Percentiles rank a stretch among this genome's conserved stretches.
These are phyloP conservation scores for Arabidopsis arenosa DNA, from an alignment of 345 rosid species.

Conservation along the genomic window DNA sequence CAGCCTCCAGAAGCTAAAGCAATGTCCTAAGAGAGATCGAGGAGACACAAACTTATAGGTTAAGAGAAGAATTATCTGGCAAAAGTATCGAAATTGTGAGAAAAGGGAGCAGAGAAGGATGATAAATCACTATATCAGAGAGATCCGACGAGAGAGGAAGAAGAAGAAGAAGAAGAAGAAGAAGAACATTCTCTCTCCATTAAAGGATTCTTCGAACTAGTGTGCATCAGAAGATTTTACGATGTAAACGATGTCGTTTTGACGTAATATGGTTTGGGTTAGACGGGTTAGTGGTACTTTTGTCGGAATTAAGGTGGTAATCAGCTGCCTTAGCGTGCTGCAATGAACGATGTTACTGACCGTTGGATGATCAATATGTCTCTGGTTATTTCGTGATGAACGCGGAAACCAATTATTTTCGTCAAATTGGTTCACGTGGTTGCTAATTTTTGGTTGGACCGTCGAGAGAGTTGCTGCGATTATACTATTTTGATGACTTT, in stretches of 20 bases:
- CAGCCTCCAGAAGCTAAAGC: constrained; percentile 14
- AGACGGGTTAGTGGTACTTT: neutral
- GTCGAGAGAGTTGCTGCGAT: neutral
- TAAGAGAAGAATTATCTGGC: neutral
- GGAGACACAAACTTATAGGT: neutral
- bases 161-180: constrained; percentile 26
- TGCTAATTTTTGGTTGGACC: constrained; percentile 38
- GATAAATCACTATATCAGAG: constrained; percentile 4
- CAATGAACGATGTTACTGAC: neutral
- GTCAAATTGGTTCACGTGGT: constrained; percentile 43
- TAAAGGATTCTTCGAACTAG: constrained; percentile 9
- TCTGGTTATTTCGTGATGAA: neutral
- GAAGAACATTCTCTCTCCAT: constrained; percentile 30
- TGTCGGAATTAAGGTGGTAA: constrained; percentile 22
- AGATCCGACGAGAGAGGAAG: constrained; percentile 41
- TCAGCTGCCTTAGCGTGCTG: constrained; percentile 22
- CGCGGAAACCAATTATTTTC: neutral
- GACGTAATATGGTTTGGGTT: neutral
- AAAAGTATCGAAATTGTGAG: neutral
- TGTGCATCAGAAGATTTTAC: constrained; percentile 26
- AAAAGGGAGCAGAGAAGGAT: neutral
- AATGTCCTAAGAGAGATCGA: constrained; percentile 21
- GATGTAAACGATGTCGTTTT: constrained; percentile 19
- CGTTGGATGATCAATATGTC: constrained; percentile 25
- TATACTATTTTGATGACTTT: constrained; percentile 1